phyloP scores from a whole-genome alignment of 1,284 basidiomycete species.

The Ceratobasidium sp. region DNA sequence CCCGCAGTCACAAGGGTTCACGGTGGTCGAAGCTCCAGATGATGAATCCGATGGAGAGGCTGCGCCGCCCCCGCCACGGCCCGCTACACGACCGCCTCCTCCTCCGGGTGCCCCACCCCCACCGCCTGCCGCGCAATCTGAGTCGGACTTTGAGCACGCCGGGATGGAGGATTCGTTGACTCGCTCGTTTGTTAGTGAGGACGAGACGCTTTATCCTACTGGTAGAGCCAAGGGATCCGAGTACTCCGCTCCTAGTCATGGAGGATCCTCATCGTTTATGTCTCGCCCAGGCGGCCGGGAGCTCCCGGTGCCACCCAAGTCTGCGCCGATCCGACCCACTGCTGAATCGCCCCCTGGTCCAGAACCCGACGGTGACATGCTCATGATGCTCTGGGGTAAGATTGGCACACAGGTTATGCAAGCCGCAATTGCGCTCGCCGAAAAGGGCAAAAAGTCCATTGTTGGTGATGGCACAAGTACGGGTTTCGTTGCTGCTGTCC shows the following conservation, averaged over 20 bases:
- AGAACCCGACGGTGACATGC: constrained; percentile 58
- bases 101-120: constrained; percentile 41
- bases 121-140: background rate
- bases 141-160: constrained; percentile 33
- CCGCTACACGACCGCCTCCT: constrained; percentile 52
- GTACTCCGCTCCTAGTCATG: constrained; percentile 1
- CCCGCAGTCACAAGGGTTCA: constrained; percentile 54
- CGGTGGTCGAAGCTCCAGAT: constrained; percentile 63
- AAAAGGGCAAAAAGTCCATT: constrained; percentile 75
- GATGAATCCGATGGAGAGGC: constrained; percentile 45
- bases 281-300: background rate
- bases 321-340: constrained; percentile 25
- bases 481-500: constrained; percentile 74
- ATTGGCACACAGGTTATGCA: constrained; percentile 79
- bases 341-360: constrained; percentile 24
- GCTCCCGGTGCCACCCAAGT: constrained; percentile 21
- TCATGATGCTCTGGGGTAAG: constrained; percentile 72
- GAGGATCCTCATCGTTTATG: background rate
- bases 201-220: constrained; percentile 37
- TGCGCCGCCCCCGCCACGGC: constrained; percentile 56
- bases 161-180: constrained; percentile 31
- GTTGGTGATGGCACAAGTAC: constrained; percentile 83
- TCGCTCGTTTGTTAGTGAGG: constrained; percentile 31
- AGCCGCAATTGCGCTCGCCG: constrained; percentile 68
- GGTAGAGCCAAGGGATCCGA: constrained; percentile 2